Conservation (phyloP, 2,329 filamentous ascomycete species). For the Colletotrichum sidae region DNA sequence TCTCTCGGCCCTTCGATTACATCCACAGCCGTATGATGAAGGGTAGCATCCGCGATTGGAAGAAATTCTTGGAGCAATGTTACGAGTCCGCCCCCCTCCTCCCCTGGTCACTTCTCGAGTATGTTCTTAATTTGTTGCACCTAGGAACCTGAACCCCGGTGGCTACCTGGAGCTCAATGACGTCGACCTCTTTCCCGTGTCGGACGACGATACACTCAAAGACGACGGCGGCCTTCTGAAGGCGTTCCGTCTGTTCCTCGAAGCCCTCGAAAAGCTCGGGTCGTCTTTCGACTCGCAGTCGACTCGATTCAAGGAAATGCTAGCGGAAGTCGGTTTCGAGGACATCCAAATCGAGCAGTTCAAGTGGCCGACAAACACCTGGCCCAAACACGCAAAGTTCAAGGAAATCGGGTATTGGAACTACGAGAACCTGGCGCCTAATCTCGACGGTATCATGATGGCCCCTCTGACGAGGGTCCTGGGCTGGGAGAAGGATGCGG, state of each 20-base stretch:
- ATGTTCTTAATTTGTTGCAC: too few relatives aligned
- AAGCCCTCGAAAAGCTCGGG: too few relatives aligned
- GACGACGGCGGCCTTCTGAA: too few relatives aligned
- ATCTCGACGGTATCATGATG: constrained; percentile 48
- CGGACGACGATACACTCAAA: constrained; percentile 40
- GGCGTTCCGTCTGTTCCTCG: too few relatives aligned
- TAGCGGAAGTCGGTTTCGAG: constrained; percentile 65
- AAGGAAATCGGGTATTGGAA: constrained; percentile 60
- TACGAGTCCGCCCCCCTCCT: constrained; percentile 42
- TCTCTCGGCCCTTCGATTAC: constrained; percentile 32
- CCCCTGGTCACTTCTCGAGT: too few relatives aligned
- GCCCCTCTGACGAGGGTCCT: constrained; percentile 51
- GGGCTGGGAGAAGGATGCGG: constrained; percentile 48
- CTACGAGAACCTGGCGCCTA: constrained; percentile 45
- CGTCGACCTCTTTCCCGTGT: constrained; percentile 44
- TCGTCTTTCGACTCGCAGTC: too few relatives aligned
- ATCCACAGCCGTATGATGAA: constrained; percentile 22
- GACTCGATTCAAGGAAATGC: constrained; percentile 43
- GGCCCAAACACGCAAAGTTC: constrained; percentile 61
- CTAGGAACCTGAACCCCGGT: constrained; percentile 47
- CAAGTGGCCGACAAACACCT: constrained; percentile 62
- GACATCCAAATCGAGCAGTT: constrained; percentile 60
- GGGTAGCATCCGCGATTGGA: not conserved
- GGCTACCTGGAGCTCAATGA: constrained; percentile 59
- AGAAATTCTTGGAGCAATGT: constrained; percentile 40